Evolutionary conservation across 257 asterid species (phyloP), one percentile per base, ranked within the genome.

Genomic region (Solanum etuberosum): DNA sequence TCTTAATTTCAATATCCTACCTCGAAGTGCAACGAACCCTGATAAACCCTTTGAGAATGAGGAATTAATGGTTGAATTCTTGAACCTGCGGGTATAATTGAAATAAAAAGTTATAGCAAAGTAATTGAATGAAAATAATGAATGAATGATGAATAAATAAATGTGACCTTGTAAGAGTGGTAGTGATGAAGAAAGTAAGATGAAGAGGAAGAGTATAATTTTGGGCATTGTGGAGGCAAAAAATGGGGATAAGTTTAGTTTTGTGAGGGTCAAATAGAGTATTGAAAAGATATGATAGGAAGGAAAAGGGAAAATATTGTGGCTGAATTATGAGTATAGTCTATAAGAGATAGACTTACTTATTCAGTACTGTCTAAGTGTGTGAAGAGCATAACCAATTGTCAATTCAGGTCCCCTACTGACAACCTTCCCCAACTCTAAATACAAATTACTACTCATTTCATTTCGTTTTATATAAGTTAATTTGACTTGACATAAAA

Each of bases 341-440:
- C 93, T 95, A 86, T 91, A 93, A 86, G 95, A 86, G 94, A 93
- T 92, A 93, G 93, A 92, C 48, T 91, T 88, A 88, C 67, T 87
- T 90, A 89, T 89, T 92, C 89, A 89, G 89, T 37, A 51, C 65
- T 83, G 59, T 42, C 35, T 8, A 40, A 76, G 29, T 10, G 29
- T 10, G 61, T 51, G 84, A 85, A 88, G 92, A 74, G 93, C 90
- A 87, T 83, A 86, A 76, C 54, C 77, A 82, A 89, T 57, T 86
- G 93, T 51, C 23, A 51, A 51, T 51, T 16, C 67, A 92, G 95
- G 96, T 94, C 96, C 98, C 98, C 95, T 88, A 89, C 96, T 90
- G 91, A 88, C 93, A 91, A 90, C 71, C 32, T 42, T 90, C 86
- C 72, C 86, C 86, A 87, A 86, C 86, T 74, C 35, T 74, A 70